Conservation (phyloP, 768 basidiomycete genomes). For the Stropharia rugosoannulata region DNA sequence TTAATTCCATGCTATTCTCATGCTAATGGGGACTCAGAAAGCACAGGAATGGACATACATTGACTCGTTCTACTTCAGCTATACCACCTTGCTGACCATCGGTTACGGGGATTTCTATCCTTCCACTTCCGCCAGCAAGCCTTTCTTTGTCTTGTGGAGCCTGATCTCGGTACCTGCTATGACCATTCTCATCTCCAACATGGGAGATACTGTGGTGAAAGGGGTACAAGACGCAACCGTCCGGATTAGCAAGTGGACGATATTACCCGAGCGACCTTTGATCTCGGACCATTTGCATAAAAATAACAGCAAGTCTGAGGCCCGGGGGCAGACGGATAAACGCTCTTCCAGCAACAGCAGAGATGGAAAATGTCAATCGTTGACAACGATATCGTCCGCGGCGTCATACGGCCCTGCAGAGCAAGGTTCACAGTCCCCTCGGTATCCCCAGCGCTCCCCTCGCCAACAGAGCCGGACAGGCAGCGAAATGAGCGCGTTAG, state of each 20-base stretch:
- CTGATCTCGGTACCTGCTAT: slow-evolving; percentile 39
- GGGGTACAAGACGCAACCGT: slow-evolving; percentile 31
- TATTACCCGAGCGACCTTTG: slow-evolving; percentile 23
- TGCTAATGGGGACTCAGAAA: slow-evolving; percentile 12
- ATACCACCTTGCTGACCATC: slow-evolving; percentile 38
- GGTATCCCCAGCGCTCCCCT: neutral
- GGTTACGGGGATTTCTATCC: slow-evolving; percentile 42
- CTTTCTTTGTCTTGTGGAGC: slow-evolving; percentile 43
- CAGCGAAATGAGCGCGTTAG: slow-evolving; percentile 2
- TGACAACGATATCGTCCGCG: too few relatives aligned
- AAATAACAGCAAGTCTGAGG: slow-evolving; percentile 14
- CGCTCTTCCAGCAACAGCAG: neutral
- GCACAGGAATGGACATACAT: slow-evolving; percentile 35
- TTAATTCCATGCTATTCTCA: neutral
- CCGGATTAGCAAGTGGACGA: slow-evolving; percentile 25
- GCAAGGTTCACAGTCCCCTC: too few relatives aligned
- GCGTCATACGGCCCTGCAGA: too few relatives aligned
- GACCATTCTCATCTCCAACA: slow-evolving; percentile 43
- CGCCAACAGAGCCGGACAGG: neutral
- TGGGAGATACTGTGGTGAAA: slow-evolving; percentile 48
- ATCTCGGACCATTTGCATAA: neutral
- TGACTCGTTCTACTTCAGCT: slow-evolving; percentile 37
- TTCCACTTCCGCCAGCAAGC: slow-evolving; percentile 31
- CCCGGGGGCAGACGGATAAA: neutral
- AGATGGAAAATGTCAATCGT: too few relatives aligned